These are phyloP conservation scores for Pezicula rhizophila DNA, from an alignment of 2,329 filamentous ascomycete genomes.

Conservation along the genomic window DNA sequence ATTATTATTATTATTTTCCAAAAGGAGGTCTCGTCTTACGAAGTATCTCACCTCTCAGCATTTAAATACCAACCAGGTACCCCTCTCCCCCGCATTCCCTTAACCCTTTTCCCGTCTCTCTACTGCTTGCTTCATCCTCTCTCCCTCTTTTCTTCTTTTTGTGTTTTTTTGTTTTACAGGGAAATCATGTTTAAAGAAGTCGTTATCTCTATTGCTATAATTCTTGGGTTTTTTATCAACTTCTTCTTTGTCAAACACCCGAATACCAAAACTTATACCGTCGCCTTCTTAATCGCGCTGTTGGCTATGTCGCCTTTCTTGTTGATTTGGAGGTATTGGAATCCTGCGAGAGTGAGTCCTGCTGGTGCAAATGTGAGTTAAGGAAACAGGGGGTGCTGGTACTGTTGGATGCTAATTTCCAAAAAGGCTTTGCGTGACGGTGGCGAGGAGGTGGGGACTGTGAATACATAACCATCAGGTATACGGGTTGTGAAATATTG, in stretches of 20 bases:
- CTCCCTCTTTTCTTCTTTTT: too few relatives aligned
- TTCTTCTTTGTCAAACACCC: slow-evolving; percentile 18
- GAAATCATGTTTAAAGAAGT: slow-evolving; percentile 17
- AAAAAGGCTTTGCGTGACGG: background rate
- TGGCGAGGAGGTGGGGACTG: too few relatives aligned
- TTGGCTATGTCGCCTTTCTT: slow-evolving; percentile 10
- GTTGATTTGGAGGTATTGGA: slow-evolving; percentile 6
- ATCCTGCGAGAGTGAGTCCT: background rate
- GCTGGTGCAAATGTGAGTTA: background rate
- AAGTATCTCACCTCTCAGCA: too few relatives aligned
- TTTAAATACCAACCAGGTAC: too few relatives aligned
- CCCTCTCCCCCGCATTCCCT: too few relatives aligned
- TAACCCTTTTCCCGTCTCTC: too few relatives aligned
- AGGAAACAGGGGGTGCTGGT: background rate
- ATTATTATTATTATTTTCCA: too few relatives aligned
- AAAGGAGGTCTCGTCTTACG: too few relatives aligned
- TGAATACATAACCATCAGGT: too few relatives aligned
- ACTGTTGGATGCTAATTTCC: background rate
- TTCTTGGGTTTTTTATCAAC: slow-evolving; percentile 16
- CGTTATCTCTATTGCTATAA: slow-evolving; percentile 14
- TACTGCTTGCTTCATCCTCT: too few relatives aligned
- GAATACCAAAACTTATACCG: slow-evolving; percentile 14
- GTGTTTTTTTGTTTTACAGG: too few relatives aligned
- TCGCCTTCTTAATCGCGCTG: slow-evolving; percentile 15
- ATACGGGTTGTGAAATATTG: too few relatives aligned